Conservation (phyloP, 768 basidiomycete species). For the Macrocybe gigantea region DNA sequence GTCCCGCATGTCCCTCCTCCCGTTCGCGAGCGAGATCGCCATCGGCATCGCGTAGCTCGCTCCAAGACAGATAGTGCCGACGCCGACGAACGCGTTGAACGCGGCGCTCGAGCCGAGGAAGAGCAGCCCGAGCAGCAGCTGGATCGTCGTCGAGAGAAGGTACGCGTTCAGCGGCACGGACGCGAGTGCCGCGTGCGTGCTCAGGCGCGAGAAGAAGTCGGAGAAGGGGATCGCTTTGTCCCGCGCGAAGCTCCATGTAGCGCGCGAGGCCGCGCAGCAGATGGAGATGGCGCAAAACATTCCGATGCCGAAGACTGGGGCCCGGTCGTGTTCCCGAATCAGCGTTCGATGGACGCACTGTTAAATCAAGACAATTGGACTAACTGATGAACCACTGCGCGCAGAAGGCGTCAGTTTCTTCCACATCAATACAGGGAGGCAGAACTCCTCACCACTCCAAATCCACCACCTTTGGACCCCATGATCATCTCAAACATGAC, state of each 20-base stretch:
- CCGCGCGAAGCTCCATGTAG: slow-evolving; percentile 68
- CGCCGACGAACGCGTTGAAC: slow-evolving; percentile 65
- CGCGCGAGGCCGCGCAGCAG: slow-evolving; percentile 60
- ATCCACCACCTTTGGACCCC: slow-evolving; percentile 55
- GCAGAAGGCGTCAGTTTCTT: background rate
- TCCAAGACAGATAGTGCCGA: slow-evolving; percentile 60
- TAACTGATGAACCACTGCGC: slow-evolving; percentile 36
- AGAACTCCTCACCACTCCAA: slow-evolving; percentile 43
- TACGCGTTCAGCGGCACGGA: slow-evolving; percentile 55
- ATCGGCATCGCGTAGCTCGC: slow-evolving; percentile 63
- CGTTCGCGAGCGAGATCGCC: slow-evolving; percentile 40
- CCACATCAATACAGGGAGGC: background rate
- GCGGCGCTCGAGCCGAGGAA: slow-evolving; percentile 57
- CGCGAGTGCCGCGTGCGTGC: slow-evolving; percentile 22
- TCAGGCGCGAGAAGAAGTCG: slow-evolving; percentile 39
- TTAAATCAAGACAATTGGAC: slow-evolving; percentile 3
- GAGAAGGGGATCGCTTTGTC: slow-evolving; percentile 61
- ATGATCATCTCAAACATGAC: slow-evolving; percentile 58
- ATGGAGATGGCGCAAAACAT: slow-evolving; percentile 65
- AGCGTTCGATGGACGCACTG: background rate
- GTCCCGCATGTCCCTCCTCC: slow-evolving; percentile 36
- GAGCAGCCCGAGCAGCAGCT: slow-evolving; percentile 56
- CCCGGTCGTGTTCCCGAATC: slow-evolving; percentile 1
- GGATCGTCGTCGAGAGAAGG: slow-evolving; percentile 50
- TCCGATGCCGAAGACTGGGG: slow-evolving; percentile 46